These are phyloP conservation scores for Reutealis trisperma DNA, from an alignment of 345 rosid species.

Conservation along the genomic window DNA sequence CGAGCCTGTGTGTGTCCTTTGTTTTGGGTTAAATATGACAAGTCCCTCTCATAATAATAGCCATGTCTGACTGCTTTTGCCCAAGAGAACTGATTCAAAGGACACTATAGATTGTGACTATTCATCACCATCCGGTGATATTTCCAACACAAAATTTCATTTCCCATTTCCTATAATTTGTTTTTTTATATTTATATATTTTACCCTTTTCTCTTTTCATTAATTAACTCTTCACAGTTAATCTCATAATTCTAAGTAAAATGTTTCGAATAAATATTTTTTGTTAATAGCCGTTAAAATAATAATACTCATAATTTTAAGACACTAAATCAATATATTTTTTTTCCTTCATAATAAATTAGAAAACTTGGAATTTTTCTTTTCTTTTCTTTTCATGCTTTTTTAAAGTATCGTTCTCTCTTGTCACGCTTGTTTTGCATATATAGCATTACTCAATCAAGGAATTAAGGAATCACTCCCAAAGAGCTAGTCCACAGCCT, in stretches of 20 bases:
- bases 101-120: constrained; percentile 57
- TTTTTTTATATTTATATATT: background rate
- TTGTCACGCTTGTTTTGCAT: background rate
- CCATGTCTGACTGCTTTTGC: constrained; percentile 64
- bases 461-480: constrained; percentile 22
- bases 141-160: constrained; percentile 43
- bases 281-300: too few relatives aligned
- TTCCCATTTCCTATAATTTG: constrained; percentile 15
- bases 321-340: too few relatives aligned
- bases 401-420: background rate
- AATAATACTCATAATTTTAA: too few relatives aligned
- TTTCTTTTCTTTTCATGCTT: too few relatives aligned
- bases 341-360: too few relatives aligned
- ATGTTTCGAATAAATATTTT: too few relatives aligned
- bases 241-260: too few relatives aligned
- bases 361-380: background rate
- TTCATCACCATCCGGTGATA: constrained; percentile 55
- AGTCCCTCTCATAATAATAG: constrained; percentile 80
- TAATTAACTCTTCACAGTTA: too few relatives aligned
- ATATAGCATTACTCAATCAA: constrained; percentile 24
- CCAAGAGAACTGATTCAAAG: constrained; percentile 62
- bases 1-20: constrained; percentile 17
- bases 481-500: background rate
- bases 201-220: background rate
- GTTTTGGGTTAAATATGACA: constrained; percentile 41